Evolutionary conservation across 176 grass and related monocot genomes (phyloP), one percentile per base, ranked within the genome.

Genomic region (Oryza punctata): DNA sequence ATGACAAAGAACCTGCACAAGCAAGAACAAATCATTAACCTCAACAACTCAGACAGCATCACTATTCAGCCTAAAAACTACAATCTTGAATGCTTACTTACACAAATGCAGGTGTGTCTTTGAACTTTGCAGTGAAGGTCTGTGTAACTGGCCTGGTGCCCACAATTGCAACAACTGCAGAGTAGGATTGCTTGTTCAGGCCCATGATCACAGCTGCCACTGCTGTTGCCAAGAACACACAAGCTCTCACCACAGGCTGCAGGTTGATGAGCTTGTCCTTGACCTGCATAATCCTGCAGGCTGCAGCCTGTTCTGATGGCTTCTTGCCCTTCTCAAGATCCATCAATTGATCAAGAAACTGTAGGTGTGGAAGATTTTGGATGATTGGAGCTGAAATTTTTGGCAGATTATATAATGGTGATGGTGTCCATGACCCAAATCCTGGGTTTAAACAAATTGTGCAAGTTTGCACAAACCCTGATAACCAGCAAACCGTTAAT

Each of bases 81-180:
- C 10, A 67, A 15, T 78, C 25, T 50, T 59, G 72, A 65, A 10
- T 19, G 2, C 82, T 78, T 80, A 99, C 82, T 78, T 80, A 99
- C 89, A 99, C 93, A 38, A 96, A 94, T 15, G 89, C 86, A 59
- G 91, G 93, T 4, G 86, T 87, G 70, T 99, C 78, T 8, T 71
- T 87, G 91, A 91, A 99, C 85, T 85, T 65, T 2, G 81, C 81
- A 21, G 78, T 91, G 85, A 99, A 92, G 29, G 87, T 89, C 49
- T 99, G 87, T 24, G 12, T 83, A 69, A 99, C 72, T 27, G 78
- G 86, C 66, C 47, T 81, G 15, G 89, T 94, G 46, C 97, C 97
- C 18, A 99, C 81, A 28, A 94, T 71, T 10, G 97, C 97, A 4
- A 96, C 91, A 7, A 88, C 85, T 0, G 79, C 29, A 0, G 88